Conservation (phyloP, 2,329 filamentous ascomycete species). For the Stachybotrys chlorohalonatus region DNA sequence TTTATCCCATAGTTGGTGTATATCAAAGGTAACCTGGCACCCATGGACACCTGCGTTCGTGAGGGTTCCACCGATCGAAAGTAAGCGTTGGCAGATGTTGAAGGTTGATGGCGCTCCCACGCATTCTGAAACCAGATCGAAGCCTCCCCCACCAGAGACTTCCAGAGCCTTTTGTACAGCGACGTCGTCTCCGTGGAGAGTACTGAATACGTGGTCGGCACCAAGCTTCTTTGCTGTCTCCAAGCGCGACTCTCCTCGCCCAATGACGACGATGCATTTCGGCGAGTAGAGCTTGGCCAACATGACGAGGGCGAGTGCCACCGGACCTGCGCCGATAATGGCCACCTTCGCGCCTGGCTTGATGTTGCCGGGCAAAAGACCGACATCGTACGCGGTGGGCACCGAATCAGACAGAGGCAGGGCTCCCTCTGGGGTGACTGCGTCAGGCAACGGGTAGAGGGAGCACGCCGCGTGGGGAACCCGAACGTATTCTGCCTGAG, state of each 20-base stretch:
- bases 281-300: conserved; percentile 47
- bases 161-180: conserved; percentile 27
- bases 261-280: conserved; percentile 39
- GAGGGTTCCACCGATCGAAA: conserved; percentile 42
- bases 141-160: conserved; percentile 41
- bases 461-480: conserved; percentile 40
- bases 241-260: conserved; percentile 38
- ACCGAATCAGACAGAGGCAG: conserved; percentile 48
- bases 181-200: conserved; percentile 12
- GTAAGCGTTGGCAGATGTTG: conserved; percentile 40
- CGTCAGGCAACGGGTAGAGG: conserved; percentile 32
- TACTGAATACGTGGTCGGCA: conserved; percentile 33
- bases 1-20: conserved; percentile 44
- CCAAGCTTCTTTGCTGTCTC: conserved; percentile 37
- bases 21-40: conserved; percentile 37
- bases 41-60: conserved; percentile 53
- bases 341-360: conserved; percentile 41
- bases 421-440: conserved; percentile 29
- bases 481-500: conserved; percentile 47
- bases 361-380: conserved; percentile 41
- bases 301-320: conserved; percentile 45
- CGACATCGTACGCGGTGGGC: conserved; percentile 47
- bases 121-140: conserved; percentile 49
- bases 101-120: conserved; percentile 46
- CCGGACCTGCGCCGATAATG: conserved; percentile 45